Base-by-base conservation (phyloP, 2,329 filamentous ascomycete genomes). In the Colletotrichum navitas region DNA sequence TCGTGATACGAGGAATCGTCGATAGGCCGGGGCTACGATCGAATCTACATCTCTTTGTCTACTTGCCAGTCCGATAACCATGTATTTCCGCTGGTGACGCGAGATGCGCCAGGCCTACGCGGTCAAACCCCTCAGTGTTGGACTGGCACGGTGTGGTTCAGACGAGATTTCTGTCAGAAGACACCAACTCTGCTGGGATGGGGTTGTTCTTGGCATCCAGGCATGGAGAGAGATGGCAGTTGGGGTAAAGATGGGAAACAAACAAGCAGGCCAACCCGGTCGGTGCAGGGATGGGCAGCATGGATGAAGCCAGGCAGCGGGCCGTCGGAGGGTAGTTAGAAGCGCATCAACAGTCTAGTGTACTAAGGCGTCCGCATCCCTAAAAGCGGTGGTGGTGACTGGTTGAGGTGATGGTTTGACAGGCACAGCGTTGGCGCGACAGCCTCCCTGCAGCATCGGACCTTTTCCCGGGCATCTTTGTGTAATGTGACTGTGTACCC, bases 381-480 rank as follows among this genome's bases (percentile, higher is more conserved):
- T 24, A 41, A 39, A 32, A n/a, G 29, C 34, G 39, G 26, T 55
- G 39, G 26, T 55, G 62, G 14, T 66, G 64, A 66, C 45, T 24
- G 64, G 34, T 36, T n/a, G 45, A 21, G 16, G 43, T 36, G 39
- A 21, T 26, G 49, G 41, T 71, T 49, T 67, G 56, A 63, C 59
- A 49, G 55, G 47, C 39, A 68, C 65, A 52, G 63, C 65, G 64
- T 68, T 71, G 68, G 59, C 59, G 65, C 34, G 45, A 56, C 51
- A 70, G 68, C 68, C 56, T 70, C 63, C 51, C 34, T 71, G 68
- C 65, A 68, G 68, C 66, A 71, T 71, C 68, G 68, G 68, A 71
- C 65, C 68, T 71, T 71, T 51, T 68, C 29, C 68, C 65, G 68
- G 68, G 59, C 68, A 68, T 71, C 68, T 71, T 47, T 68, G 68